A percentile compares a stretch with the other conserved stretches of the same genome.
phyloP scores from a whole-genome alignment of 1,284 basidiomycete species.

The Meripilus lineatus region DNA sequence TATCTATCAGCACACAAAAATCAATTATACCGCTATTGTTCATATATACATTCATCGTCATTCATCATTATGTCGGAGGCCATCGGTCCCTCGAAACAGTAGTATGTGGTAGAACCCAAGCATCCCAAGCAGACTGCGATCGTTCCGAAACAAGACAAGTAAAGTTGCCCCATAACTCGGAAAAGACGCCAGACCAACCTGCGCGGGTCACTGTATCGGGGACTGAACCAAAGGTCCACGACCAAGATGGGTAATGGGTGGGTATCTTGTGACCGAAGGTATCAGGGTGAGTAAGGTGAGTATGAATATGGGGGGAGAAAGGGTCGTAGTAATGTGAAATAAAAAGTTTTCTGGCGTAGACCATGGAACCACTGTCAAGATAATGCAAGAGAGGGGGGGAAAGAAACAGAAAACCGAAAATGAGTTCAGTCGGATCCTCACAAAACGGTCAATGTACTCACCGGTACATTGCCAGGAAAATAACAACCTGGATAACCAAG shows the following conservation, averaged over 20 bases:
- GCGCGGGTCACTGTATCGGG: conserved; percentile 24
- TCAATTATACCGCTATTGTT: background rate
- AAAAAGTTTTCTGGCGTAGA: conserved; percentile 40
- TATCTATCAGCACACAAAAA: background rate
- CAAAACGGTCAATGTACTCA: too few species aligned
- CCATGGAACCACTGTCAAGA: conserved; percentile 29
- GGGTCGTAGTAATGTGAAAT: conserved; percentile 68
- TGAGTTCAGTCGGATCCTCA: too few species aligned
- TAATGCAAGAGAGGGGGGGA: background rate
- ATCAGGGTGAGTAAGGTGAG: conserved; percentile 45
- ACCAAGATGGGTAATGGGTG: conserved; percentile 15
- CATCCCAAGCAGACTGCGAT: conserved; percentile 30
- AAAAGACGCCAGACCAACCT: conserved; percentile 26
- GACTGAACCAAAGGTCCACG: conserved; percentile 24
- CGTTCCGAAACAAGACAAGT: conserved; percentile 22
- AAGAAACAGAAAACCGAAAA: conserved; percentile 2
- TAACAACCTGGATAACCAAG: conserved; percentile 19
- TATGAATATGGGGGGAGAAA: conserved; percentile 62
- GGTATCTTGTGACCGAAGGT: conserved; percentile 31
- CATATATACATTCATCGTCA: background rate
- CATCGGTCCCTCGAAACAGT: conserved; percentile 19
- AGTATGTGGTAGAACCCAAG: conserved; percentile 24
- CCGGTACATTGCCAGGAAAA: conserved; percentile 25
- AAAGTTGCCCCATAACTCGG: conserved; percentile 26
- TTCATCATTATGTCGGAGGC: conserved; percentile 4